Conservation (phyloP, 306 rosid species). For the Dalbergia oliveri region DNA sequence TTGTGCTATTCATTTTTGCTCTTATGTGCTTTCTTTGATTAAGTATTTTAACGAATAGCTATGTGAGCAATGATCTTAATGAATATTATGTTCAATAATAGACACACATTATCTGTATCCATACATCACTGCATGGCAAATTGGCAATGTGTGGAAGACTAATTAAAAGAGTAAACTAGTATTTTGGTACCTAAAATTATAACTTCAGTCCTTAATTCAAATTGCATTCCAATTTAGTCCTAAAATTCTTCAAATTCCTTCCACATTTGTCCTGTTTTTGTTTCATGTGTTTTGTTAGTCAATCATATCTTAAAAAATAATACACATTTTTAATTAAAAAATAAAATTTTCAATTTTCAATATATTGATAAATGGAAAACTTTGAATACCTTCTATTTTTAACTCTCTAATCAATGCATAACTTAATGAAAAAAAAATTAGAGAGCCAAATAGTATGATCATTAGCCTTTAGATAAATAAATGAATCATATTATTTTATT, state of each 20-base stretch:
- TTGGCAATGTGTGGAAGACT: background rate
- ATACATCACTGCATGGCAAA: background rate
- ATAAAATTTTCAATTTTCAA: no score
- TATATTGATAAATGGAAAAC: no score
- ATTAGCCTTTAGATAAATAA: no score
- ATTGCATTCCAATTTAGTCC: background rate
- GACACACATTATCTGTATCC: background rate
- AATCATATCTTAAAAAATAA: no score
- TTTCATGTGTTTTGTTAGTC: background rate
- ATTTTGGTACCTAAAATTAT: background rate
- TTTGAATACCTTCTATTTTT: no score
- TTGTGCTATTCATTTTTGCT: conserved; percentile 17
- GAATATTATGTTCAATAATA: conserved; percentile 29
- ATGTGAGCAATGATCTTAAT: background rate
- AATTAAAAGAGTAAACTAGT: background rate
- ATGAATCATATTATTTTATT: no score
- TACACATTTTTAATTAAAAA: no score
- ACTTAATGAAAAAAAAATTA: no score
- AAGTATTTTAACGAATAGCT: background rate
- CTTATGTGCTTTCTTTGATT: conserved; percentile 35
- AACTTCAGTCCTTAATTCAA: background rate
- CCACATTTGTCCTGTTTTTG: background rate
- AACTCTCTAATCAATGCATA: no score
- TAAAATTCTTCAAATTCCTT: background rate
- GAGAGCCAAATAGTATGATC: no score